Base-by-base conservation (phyloP, 345 rosid species). In the Sapria himalayana region DNA sequence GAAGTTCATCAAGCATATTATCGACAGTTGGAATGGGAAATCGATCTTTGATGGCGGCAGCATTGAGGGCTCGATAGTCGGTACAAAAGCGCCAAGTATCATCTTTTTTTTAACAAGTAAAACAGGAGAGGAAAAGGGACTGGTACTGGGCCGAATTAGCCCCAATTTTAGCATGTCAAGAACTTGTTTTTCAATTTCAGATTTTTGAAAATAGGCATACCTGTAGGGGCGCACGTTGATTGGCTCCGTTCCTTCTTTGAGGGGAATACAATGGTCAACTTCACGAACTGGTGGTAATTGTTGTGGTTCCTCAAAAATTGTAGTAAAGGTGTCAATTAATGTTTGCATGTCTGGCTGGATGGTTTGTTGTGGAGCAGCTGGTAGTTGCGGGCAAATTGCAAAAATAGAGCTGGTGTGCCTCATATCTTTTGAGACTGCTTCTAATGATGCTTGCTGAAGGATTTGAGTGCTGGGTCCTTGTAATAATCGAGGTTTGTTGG, bases 91-190 rank as follows among this genome's bases (percentile, higher is more conserved):
- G n/a, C n/a, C n/a, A n/a, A n/a, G n/a, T n/a, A n/a, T n/a, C n/a
- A n/a, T n/a, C n/a, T n/a, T n/a, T n/a, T n/a, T 42, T 33, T 42
- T 24, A 21, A 21, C 46, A 17, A 42, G 32, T 9, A 42, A 14
- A 17, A 42, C 46, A 11, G 46, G 46, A 25, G n/a, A 17, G 11
- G 46, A 42, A 19, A 42, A 42, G n/a, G 46, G 46, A 25, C 37
- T 22, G 46, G 31, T 20, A 25, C 33, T 42, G 14, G 31, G 37
- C 17, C 29, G 31, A 15, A 24, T 42, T 21, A 42, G 19, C 14
- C 46, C 46, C 15, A 17, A 29, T 7, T 17, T 14, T 13, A 42
- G 32, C 46, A 42, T 42, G 16, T 24, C 32, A 15, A 17, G 15
- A 14, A 42, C 46, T 25, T 17, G 23, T 15, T 19, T 22, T 19